These are phyloP conservation scores for Backusella morwellensis DNA, from an alignment of 192 early-diverging fungal species.

Conservation along the genomic window DNA sequence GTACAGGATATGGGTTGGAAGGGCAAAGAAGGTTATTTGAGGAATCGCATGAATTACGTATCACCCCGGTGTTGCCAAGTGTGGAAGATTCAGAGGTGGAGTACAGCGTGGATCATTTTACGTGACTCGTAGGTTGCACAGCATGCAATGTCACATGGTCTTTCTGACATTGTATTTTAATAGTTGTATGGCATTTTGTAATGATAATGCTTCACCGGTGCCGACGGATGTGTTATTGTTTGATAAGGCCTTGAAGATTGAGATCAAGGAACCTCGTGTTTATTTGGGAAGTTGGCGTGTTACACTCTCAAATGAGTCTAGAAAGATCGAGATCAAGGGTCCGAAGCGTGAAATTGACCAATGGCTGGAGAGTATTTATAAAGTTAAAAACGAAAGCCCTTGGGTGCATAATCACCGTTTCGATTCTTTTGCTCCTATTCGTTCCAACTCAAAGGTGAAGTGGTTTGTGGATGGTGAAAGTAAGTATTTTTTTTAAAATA, in stretches of 20 bases:
- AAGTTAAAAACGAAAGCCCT: conserved; percentile 56
- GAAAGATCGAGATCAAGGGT: conserved; percentile 67
- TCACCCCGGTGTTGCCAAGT: conserved; percentile 41
- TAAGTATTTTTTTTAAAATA: not conserved
- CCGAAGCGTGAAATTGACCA: conserved; percentile 59
- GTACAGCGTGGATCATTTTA: conserved; percentile 64
- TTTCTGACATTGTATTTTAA: not conserved
- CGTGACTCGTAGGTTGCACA: conserved; percentile 54
- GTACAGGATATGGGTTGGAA: conserved; percentile 80
- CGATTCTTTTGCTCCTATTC: conserved; percentile 72
- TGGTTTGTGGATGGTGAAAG: conserved; percentile 69
- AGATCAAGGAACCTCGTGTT: conserved; percentile 25
- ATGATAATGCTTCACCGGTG: conserved; percentile 29
- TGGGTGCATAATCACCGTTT: conserved; percentile 67
- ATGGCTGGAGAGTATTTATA: conserved; percentile 59
- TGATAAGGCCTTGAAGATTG: conserved; percentile 39
- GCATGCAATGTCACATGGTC: not conserved
- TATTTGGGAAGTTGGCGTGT: conserved; percentile 56
- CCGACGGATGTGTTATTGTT: conserved; percentile 50
- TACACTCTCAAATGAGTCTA: conserved; percentile 52
- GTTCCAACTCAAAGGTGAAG: conserved; percentile 55
- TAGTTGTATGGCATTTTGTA: conserved; percentile 46
- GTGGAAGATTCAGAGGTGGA: conserved; percentile 40
- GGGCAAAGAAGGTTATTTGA: conserved; percentile 72
- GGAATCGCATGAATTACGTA: conserved; percentile 56